phyloP scores from a whole-genome alignment of 164 flowering plant species.

The Nymphaea colorata region DNA sequence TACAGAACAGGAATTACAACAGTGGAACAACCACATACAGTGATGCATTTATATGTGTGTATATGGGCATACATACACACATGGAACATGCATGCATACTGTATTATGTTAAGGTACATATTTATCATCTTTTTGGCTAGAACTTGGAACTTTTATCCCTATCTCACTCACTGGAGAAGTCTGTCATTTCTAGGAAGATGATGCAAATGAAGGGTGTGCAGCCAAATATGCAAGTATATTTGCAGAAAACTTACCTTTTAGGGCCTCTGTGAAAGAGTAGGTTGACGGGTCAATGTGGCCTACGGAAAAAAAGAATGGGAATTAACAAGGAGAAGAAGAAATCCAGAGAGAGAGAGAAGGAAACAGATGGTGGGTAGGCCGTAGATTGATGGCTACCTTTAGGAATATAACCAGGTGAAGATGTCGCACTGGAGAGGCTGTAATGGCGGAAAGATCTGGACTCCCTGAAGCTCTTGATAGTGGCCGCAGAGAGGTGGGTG shows the following conservation, averaged over 20 bases:
- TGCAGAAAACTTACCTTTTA: conserved; percentile 36
- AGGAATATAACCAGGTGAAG: conserved; percentile 73
- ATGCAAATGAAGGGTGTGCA: no score
- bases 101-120: no score
- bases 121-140: no score
- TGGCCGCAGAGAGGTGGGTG: conserved; percentile 32
- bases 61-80: background rate
- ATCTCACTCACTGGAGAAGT: no score
- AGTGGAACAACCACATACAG: background rate
- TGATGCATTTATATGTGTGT: background rate
- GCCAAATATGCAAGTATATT: no score
- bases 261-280: conserved; percentile 70
- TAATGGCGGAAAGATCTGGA: conserved; percentile 51
- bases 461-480: conserved; percentile 55
- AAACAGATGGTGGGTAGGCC: background rate
- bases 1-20: background rate
- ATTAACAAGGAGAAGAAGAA: background rate
- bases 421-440: conserved; percentile 73
- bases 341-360: background rate
- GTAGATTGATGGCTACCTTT: conserved; percentile 27
- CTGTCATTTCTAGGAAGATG: no score
- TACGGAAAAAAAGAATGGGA: conserved; percentile 10
- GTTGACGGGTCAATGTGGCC: conserved; percentile 79
- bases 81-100: background rate
- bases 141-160: no score